These are phyloP conservation scores for Pyricularia sp. DNA, from an alignment of 2,329 filamentous ascomycete genomes.

Conservation along the genomic window DNA sequence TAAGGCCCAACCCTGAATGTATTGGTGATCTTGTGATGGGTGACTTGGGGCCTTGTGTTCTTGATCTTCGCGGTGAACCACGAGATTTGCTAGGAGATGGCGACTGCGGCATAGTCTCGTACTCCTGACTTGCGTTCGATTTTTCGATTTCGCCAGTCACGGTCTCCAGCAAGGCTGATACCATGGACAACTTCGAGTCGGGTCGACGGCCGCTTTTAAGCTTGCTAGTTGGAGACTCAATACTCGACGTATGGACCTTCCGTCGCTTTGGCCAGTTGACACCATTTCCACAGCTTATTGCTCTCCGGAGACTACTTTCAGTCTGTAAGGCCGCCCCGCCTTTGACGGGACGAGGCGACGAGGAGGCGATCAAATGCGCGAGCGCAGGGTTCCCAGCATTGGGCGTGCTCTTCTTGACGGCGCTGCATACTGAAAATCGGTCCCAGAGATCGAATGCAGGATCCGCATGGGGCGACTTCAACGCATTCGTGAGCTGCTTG, in stretches of 20 bases:
- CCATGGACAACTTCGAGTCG: slow-evolving; percentile 42
- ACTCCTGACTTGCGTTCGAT: slow-evolving; percentile 19
- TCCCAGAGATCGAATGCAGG: slow-evolving; percentile 68
- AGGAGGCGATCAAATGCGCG: slow-evolving; percentile 55
- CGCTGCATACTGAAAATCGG: slow-evolving; percentile 48
- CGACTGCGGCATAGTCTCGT: slow-evolving; percentile 21
- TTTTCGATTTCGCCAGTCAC: slow-evolving; percentile 42
- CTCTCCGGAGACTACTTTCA: slow-evolving; percentile 42
- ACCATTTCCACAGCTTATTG: slow-evolving; percentile 50
- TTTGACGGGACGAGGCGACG: slow-evolving; percentile 50
- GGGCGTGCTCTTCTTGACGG: slow-evolving; percentile 24
- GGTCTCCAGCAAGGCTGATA: slow-evolving; percentile 53
- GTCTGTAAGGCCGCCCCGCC: slow-evolving; percentile 23
- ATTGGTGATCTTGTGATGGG: not conserved
- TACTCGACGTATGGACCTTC: slow-evolving; percentile 38
- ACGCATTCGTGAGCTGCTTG: slow-evolving; percentile 40
- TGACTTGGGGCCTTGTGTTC: slow-evolving; percentile 2
- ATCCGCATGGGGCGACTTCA: slow-evolving; percentile 57
- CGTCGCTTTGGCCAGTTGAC: slow-evolving; percentile 57
- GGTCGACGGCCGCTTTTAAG: slow-evolving; percentile 26
- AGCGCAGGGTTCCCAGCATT: slow-evolving; percentile 43
- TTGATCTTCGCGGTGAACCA: slow-evolving; percentile 7
- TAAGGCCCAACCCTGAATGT: not conserved
- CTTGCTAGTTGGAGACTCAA: slow-evolving; percentile 18
- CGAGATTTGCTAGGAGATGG: slow-evolving; percentile 30